Evolutionary conservation across 805 yeast genomes (phyloP), one percentile per base, ranked within the genome.

Genomic region (Priceomyces fermenticarens): DNA sequence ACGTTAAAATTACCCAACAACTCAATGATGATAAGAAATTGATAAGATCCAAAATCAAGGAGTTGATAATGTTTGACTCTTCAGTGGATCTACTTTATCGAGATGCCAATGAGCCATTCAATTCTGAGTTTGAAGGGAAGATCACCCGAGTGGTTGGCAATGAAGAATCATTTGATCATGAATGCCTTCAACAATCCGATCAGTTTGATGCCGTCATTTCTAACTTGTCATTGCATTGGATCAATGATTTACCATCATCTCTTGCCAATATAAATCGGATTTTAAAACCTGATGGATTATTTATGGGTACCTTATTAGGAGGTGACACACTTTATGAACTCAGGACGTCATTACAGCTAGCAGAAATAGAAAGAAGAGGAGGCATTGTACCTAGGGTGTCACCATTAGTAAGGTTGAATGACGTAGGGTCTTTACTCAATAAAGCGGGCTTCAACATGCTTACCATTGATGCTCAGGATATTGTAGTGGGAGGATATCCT

Each of bases 311-410:
- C 15, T 75, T 88, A 73, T 77, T 85, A 49, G 93, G 91, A 14
- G 91, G 90, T 9, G 96, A 88, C 55, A 83, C 95, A 1, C 61
- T 88, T n/a, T 88, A 80, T 53, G 96, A 88, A 58, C 70, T 88
- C 44, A 72, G 96, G 36, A 84, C 95, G 0, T 70, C 89, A 2
- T 65, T 88, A 34, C 96, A 88, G 59, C 64, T 88, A 42, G 95
- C 95, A 0, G 96, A 88, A 54, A 65, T 81, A 64, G 95, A 88
- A 55, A 70, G 95, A 38, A 67, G 62, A 35, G 93, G 95, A 8
- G 89, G 95, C 2, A 72, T 87, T 44, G 76, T 91, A 1, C 93
- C 96, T 1, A 67, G 95, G 30, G 77, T 88, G 3, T 82, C 90
- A 4, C 96, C 96, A 0, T 70, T 88, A 49, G 89, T 88, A 3